Evolutionary conservation across 2,329 filamentous ascomycete genomes (phyloP), one percentile per base, ranked within the genome.

Genomic region (Colletotrichum trifolii): DNA sequence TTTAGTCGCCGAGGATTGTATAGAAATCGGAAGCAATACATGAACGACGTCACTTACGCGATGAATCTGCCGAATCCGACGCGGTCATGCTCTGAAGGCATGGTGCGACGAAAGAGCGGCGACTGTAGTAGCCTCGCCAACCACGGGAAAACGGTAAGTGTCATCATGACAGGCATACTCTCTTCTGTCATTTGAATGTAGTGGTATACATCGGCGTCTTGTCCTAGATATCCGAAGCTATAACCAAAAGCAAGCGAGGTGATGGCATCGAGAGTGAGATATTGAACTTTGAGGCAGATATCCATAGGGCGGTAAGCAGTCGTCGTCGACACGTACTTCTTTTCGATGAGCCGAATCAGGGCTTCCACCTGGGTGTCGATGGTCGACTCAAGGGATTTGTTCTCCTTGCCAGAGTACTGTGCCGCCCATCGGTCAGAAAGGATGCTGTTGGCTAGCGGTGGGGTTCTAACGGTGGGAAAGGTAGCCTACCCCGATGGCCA

Each of bases 221-320:
- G 69, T n/a, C 78, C 77, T 1, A 86, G 69, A 67, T 82, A 83
- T 11, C 84, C 83, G 65, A 86, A 85, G 0, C 79, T 71, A 54
- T 82, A 70, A 10, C 85, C 85, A 48, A 87, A 83, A 0, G 82
- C 82, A 5, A 88, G 71, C 47, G 81, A 79, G 39, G 80, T 83
- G 67, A 89, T 85, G 43, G 86, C 81, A 63, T 88, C 86, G 5
- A 88, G 74, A 0, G 84, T 85, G 59, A 87, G 82, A 74, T 79
- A 87, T 46, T 85, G 82, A 3, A 80, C 77, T 65, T 84, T 83
- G 38, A 74, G 71, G 10, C 78, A 81, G 55, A 83, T 70, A 69
- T 87, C 83, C 72, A 86, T 76, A 5, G 80, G 73, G 42, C 83
- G 82, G 48, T 73, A 75, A 1, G 69, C 49, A 1, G 39, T 48